Percentiles rank a stretch among this genome's conserved stretches.
These are phyloP conservation scores for Monosporozyma aerobia DNA, from an alignment of 805 yeast genomes.

Conservation along the genomic window DNA sequence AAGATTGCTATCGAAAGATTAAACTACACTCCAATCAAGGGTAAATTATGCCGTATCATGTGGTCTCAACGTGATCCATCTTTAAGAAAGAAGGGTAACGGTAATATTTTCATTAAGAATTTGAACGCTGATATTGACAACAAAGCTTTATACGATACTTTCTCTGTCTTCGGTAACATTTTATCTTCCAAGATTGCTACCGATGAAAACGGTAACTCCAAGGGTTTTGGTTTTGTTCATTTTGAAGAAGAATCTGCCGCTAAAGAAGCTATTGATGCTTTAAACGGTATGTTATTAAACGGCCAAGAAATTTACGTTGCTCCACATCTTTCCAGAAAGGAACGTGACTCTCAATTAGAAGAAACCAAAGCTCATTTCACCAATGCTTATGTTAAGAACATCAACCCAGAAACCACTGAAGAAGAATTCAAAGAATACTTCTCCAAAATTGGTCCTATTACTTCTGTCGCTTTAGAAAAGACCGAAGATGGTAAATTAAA, in stretches of 20 bases:
- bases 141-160: slow-evolving; percentile 97
- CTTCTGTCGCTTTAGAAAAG: slow-evolving; percentile 72
- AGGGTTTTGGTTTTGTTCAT: slow-evolving; percentile 97
- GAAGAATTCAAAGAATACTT: slow-evolving; percentile 68
- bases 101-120: slow-evolving; percentile 96
- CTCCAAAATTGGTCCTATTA: slow-evolving; percentile 63
- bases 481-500: slow-evolving; percentile 82
- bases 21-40: slow-evolving; percentile 89
- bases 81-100: slow-evolving; percentile 86
- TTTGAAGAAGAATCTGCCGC: slow-evolving; percentile 91
- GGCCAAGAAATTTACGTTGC: slow-evolving; percentile 95
- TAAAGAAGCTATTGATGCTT: slow-evolving; percentile 87
- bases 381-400: slow-evolving; percentile 90
- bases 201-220: slow-evolving; percentile 83
- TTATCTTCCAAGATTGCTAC: slow-evolving; percentile 96
- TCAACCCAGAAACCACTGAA: slow-evolving; percentile 59
- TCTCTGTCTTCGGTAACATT: slow-evolving; percentile 91
- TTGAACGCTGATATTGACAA: slow-evolving; percentile 96
- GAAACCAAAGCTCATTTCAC: slow-evolving; percentile 89
- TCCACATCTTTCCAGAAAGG: slow-evolving; percentile 84
- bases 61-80: slow-evolving; percentile 99
- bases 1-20: slow-evolving; percentile 89
- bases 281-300: slow-evolving; percentile 96
- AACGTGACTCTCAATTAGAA: slow-evolving; percentile 88
- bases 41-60: slow-evolving; percentile 97